phyloP scores from a whole-genome alignment of 2,329 filamentous ascomycete genomes.

The Aspergillus versicolor region DNA sequence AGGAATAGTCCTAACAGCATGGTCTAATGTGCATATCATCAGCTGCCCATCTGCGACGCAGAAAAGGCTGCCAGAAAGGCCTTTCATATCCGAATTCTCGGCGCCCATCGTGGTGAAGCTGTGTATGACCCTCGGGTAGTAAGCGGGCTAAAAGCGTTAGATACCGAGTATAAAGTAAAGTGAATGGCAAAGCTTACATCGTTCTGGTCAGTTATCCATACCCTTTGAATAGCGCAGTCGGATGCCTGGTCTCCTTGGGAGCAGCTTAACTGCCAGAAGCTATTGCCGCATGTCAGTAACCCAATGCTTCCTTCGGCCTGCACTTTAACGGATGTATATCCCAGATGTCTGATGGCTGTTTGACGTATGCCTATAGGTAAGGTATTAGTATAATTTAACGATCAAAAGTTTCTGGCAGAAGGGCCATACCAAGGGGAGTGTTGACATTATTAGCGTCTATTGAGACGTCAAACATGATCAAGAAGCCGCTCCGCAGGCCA shows the following conservation, averaged over 20 bases:
- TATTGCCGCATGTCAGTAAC: constrained; percentile 37
- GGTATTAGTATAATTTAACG: constrained; percentile 11
- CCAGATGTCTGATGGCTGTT: constrained; percentile 29
- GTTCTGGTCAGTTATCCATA: constrained; percentile 45
- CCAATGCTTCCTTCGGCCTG: constrained; percentile 30
- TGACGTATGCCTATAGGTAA: constrained; percentile 32
- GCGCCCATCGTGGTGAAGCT: constrained; percentile 37
- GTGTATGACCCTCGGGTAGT: constrained; percentile 35
- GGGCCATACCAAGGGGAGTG: constrained; percentile 28
- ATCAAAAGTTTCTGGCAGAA: neutral
- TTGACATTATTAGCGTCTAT: constrained; percentile 19
- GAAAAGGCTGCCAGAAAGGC: constrained; percentile 46
- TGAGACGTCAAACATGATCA: constrained; percentile 39
- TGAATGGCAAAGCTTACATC: constrained; percentile 30
- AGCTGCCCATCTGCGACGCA: constrained; percentile 49
- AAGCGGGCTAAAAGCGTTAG: constrained; percentile 35
- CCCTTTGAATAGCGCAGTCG: constrained; percentile 32
- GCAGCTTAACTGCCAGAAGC: constrained; percentile 40
- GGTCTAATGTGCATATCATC: constrained; percentile 49
- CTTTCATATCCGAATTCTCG: constrained; percentile 19
- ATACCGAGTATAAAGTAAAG: neutral
- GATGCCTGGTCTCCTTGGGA: constrained; percentile 20
- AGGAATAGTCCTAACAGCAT: constrained; percentile 41
- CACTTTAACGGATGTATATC: constrained; percentile 38
- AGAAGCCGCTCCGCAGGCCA: constrained; percentile 46